A percentile compares a stretch with the other conserved stretches of the same genome.
phyloP scores from a whole-genome alignment of 2,329 filamentous ascomycete species.

The Claviceps pazoutovae region DNA sequence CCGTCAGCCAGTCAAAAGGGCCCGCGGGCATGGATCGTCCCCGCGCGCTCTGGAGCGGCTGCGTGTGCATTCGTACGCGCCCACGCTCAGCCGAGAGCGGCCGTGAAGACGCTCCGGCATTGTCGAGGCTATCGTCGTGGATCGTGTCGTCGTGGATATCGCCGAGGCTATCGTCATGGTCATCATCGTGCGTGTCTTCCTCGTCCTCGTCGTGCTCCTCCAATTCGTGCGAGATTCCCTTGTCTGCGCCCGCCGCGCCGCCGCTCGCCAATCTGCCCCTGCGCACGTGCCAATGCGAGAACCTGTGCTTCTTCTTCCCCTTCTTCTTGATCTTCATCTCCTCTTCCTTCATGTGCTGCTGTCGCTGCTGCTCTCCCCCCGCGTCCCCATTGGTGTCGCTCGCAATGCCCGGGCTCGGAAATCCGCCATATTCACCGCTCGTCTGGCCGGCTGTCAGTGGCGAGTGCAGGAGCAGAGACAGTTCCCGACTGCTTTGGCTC shows the following conservation, averaged over 20 bases:
- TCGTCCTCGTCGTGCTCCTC: neutral
- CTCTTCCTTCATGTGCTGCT: neutral
- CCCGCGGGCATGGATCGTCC: neutral
- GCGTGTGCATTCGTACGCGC: neutral
- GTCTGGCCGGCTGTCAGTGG: slow-evolving; percentile 1
- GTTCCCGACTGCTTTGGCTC: slow-evolving; percentile 7
- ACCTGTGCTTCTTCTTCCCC: neutral
- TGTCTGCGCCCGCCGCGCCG: neutral
- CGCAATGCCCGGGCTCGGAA: neutral
- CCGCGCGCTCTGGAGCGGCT: neutral
- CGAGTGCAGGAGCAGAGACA: neutral
- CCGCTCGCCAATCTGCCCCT: neutral
- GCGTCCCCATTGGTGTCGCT: neutral
- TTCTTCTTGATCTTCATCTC: neutral
- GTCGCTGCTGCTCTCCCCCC: neutral
- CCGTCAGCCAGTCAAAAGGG: neutral
- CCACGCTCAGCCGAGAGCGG: neutral
- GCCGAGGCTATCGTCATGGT: neutral
- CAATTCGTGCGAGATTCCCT: neutral
- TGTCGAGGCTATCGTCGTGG: neutral
- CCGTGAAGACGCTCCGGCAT: neutral
- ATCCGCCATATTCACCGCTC: slow-evolving; percentile 1
- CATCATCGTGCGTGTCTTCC: neutral
- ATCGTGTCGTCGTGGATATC: neutral
- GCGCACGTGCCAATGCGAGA: neutral